Evolutionary conservation across 2,329 filamentous ascomycete species (phyloP), one percentile per base, ranked within the genome.

Genomic region (Penicillium fuscoglaucum): DNA sequence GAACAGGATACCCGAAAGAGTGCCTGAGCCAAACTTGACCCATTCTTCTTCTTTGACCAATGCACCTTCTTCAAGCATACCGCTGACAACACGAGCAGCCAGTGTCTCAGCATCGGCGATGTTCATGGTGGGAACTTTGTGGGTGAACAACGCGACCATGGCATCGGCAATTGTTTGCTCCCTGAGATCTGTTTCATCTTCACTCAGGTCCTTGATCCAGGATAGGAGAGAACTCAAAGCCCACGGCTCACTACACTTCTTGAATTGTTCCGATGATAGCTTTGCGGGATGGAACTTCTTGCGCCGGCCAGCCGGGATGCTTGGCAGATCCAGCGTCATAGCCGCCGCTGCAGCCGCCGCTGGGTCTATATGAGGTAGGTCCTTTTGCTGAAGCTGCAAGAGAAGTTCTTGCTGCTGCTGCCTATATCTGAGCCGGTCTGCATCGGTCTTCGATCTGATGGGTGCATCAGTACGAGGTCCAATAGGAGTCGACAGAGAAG

Each of bases 81-180:
- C 85, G 55, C 86, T 81, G 2, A 96, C 87, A 0, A 96, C 90
- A 41, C 86, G 86, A 58, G 85, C 84, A 61, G 90, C 91, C 52
- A 99, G 81, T 1, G 88, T 89, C 73, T 99, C 95, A 0, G 95
- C 95, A 79, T 99, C 96, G 6, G 93, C 93, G 43, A 95, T 93
- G 68, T 99, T 98, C 91, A 99, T 97, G 0, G 92, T 99, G 0
- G 95, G 93, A 0, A 99, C 92, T 75, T 97, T 98, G 76, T 90
- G 85, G 1, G 91, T 96, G 73, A 99, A 98, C 7, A 99, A 80
- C 31, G 88, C 90, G 43, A 96, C 87, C 43, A 99, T 82, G 2
- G 91, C 93, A 66, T 98, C 93, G 58, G 91, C 88, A 52, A 99
- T 87, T 1, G 90, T 88, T 69, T 91, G 90, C 70, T 90, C 86